Conservation (phyloP, 108 stramenopile species). For the Discostella stelligeroides region DNA sequence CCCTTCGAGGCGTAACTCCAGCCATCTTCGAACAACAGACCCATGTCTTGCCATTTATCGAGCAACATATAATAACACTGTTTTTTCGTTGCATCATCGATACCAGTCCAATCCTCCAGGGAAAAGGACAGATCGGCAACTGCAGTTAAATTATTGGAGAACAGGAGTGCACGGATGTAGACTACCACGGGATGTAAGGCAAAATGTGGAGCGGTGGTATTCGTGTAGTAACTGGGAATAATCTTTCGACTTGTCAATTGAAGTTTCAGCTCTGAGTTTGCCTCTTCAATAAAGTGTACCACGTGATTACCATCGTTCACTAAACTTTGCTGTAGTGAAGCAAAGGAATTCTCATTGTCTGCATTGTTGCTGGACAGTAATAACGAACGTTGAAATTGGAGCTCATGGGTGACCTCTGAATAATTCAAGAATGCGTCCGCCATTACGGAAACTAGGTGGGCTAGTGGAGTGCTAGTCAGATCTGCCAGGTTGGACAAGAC, state of each 20-base stretch:
- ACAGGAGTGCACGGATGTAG: conserved; percentile 26
- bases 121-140: conserved; percentile 23
- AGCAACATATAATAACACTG: conserved; percentile 34
- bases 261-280: conserved; percentile 27
- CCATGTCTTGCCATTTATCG: conserved; percentile 36
- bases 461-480: conserved; percentile 14
- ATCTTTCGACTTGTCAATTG: conserved; percentile 22
- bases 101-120: conserved; percentile 33
- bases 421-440: conserved; percentile 40
- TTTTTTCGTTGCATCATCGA: conserved; percentile 7
- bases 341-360: conserved; percentile 3
- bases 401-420: conserved; percentile 37
- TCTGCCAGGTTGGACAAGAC: conserved; percentile 31
- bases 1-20: not conserved
- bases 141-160: conserved; percentile 7
- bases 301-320: conserved; percentile 32
- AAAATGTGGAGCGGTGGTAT: not conserved
- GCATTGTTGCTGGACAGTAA: not conserved
- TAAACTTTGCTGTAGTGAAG: not conserved
- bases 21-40: conserved; percentile 40
- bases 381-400: conserved; percentile 9
- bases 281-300: conserved; percentile 23
- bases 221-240: conserved; percentile 11
- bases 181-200: conserved; percentile 34
- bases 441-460: conserved; percentile 29